Conservation (phyloP, 2,329 filamentous ascomycete species). For the Onygenales sp. region DNA sequence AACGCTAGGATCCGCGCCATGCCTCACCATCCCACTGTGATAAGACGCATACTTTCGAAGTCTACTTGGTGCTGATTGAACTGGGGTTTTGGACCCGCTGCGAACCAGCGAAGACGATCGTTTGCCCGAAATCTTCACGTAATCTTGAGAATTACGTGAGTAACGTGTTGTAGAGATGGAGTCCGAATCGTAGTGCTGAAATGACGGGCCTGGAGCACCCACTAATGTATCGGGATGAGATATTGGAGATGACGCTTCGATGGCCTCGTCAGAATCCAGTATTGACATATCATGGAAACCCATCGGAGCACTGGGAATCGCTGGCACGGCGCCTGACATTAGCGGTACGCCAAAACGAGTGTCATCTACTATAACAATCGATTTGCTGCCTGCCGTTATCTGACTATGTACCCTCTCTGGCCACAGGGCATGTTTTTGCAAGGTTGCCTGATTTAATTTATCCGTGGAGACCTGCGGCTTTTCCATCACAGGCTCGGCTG, state of each 20-base stretch:
- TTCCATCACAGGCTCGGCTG: constrained; percentile 3
- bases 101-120: constrained; percentile 16
- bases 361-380: constrained; percentile 76
- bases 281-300: background rate
- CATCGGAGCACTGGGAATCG: background rate
- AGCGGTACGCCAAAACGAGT: constrained; percentile 34
- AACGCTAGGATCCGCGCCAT: constrained; percentile 18
- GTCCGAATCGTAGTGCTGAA: background rate
- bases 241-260: background rate
- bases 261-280: background rate
- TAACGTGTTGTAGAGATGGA: background rate
- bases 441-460: background rate
- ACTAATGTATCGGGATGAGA: background rate
- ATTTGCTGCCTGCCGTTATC: constrained; percentile 75
- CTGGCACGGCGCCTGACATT: constrained; percentile 28
- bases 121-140: background rate
- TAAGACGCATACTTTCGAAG: constrained; percentile 38
- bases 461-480: background rate
- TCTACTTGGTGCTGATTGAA: constrained; percentile 23
- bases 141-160: background rate
- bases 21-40: constrained; percentile 31
- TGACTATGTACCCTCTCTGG: constrained; percentile 36
- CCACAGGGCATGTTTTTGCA: constrained; percentile 15
- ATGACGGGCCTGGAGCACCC: background rate
- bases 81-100: constrained; percentile 16